These are phyloP conservation scores for Gardenia jasminoides DNA, from an alignment of 257 asterid genomes.

Conservation along the genomic window DNA sequence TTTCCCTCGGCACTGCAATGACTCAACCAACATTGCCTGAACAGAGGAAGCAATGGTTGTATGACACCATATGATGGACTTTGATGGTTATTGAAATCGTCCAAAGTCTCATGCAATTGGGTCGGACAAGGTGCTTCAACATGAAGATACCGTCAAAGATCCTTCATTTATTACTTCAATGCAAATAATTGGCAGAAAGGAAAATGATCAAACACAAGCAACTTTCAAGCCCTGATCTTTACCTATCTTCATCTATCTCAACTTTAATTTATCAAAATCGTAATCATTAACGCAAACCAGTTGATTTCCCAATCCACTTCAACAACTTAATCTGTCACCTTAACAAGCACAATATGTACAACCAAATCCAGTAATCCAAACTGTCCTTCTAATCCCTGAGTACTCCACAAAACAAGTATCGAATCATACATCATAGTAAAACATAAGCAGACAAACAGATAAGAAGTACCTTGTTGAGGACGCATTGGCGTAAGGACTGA, in stretches of 20 bases:
- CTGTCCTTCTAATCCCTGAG: too few relatives aligned
- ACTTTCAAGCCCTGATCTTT: background rate
- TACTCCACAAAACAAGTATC: too few relatives aligned
- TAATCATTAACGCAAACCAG: background rate
- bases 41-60: background rate
- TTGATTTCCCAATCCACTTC: background rate
- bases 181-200: background rate
- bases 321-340: background rate
- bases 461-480: conserved; percentile 49
- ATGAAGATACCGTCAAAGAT: too few relatives aligned
- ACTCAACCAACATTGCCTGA: background rate
- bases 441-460: background rate
- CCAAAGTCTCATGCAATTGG: background rate
- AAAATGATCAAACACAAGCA: background rate
- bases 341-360: too few relatives aligned
- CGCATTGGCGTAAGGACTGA: conserved; percentile 72
- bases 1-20: too few relatives aligned
- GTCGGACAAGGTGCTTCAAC: background rate
- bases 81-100: background rate
- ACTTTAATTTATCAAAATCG: background rate
- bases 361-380: too few relatives aligned
- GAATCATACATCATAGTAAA: too few relatives aligned
- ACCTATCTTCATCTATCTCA: too few relatives aligned
- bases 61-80: too few relatives aligned
- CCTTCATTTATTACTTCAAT: too few relatives aligned